phyloP scores from a whole-genome alignment of 768 basidiomycete species.

The Pulveroboletus ravenelii region DNA sequence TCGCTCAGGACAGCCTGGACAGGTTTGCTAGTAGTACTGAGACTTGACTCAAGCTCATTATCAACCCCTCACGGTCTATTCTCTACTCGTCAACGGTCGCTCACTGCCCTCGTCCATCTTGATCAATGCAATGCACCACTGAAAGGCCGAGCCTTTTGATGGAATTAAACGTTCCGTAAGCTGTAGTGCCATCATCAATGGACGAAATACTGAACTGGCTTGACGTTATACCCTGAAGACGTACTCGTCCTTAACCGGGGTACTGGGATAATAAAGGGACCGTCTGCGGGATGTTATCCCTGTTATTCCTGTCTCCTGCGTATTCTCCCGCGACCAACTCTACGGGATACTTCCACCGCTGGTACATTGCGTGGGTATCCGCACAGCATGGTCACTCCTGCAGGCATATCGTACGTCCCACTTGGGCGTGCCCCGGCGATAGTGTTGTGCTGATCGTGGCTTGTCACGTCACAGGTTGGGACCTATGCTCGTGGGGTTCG shows the following conservation, averaged over 20 bases:
- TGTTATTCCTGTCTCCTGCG: constrained; percentile 6
- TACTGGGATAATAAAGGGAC: constrained; percentile 15
- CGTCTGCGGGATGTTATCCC: not conserved
- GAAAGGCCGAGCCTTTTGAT: not conserved
- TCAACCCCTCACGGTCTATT: too few relatives aligned
- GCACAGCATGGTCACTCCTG: constrained; percentile 15
- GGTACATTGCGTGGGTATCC: constrained; percentile 7
- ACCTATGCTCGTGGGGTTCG: constrained; percentile 33
- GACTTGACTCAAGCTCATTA: too few relatives aligned
- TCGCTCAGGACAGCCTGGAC: too few relatives aligned
- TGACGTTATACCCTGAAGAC: constrained; percentile 16
- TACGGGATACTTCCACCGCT: constrained; percentile 3
- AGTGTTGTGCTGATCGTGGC: not conserved
- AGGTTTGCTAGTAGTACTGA: too few relatives aligned
- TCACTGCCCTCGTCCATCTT: too few relatives aligned
- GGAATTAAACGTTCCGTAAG: constrained; percentile 13
- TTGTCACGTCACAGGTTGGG: constrained; percentile 24
- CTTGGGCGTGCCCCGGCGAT: not conserved
- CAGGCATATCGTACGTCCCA: constrained; percentile 21
- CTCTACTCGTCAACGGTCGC: too few relatives aligned
- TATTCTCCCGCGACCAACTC: constrained; percentile 1
- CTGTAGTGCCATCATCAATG: not conserved
- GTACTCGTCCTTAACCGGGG: constrained; percentile 7
- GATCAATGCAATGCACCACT: too few relatives aligned
- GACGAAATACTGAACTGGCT: not conserved